These are phyloP conservation scores for Podospora didyma DNA, from an alignment of 495 filamentous ascomycete species.

Conservation along the genomic window DNA sequence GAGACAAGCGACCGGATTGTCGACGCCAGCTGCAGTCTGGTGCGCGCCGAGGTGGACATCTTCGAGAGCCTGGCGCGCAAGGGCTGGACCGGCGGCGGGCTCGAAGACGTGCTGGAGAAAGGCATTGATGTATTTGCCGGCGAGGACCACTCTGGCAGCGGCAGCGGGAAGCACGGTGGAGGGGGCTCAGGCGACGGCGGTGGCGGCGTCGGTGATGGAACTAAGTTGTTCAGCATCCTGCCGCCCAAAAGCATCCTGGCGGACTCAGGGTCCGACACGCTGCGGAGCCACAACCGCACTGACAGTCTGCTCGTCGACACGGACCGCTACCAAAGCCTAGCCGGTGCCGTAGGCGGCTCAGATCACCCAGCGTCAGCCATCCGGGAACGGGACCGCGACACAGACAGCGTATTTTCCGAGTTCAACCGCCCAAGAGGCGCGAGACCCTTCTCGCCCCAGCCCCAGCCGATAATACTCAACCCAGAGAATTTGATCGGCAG, in stretches of 20 bases:
- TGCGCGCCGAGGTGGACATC: constrained; percentile 62
- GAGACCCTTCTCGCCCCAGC: constrained; percentile 54
- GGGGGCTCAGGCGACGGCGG: constrained; percentile 15
- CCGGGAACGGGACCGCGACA: constrained; percentile 27
- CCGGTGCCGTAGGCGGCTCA: constrained; percentile 28
- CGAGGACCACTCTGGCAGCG: constrained; percentile 29
- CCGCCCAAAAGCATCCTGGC: constrained; percentile 53
- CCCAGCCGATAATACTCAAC: constrained; percentile 34
- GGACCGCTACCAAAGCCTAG: constrained; percentile 48
- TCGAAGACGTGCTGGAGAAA: constrained; percentile 58
- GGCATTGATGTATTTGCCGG: constrained; percentile 58
- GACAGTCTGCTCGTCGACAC: constrained; percentile 45
- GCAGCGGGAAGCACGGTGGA: constrained; percentile 7
- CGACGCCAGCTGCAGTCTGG: constrained; percentile 56
- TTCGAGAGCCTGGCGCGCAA: constrained; percentile 61
- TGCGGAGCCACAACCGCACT: constrained; percentile 28
- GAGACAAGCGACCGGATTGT: constrained; percentile 54
- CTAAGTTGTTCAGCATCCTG: constrained; percentile 55
- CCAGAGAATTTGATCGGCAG: constrained; percentile 34
- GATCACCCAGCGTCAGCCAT: background rate
- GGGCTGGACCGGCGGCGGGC: constrained; percentile 59
- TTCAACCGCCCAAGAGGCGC: constrained; percentile 43
- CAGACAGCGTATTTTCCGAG: constrained; percentile 49
- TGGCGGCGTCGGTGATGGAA: constrained; percentile 27
- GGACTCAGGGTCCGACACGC: constrained; percentile 33